Percentiles rank a stretch among this genome's conserved stretches.
These are phyloP conservation scores for Fusarium ramigenum DNA, from an alignment of 2,329 filamentous ascomycete species.

Conservation along the genomic window DNA sequence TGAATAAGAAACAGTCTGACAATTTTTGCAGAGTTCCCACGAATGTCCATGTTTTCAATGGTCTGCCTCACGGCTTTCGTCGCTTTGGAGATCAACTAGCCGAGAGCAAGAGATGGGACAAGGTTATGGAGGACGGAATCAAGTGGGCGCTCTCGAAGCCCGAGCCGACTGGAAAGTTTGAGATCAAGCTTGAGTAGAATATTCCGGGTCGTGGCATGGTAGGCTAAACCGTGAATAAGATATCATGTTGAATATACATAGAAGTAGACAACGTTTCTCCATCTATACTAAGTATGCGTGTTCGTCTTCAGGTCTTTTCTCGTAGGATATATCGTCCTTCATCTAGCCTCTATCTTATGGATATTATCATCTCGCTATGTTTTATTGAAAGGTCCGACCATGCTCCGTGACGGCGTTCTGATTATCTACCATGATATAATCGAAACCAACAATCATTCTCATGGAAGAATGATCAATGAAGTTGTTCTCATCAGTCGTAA, in stretches of 20 bases:
- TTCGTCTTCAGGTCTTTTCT: background rate
- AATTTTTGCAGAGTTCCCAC: conserved; percentile 54
- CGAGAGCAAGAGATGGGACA: conserved; percentile 54
- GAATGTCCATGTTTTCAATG: conserved; percentile 58
- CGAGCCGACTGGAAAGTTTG: conserved; percentile 42
- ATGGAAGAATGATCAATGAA: conserved; percentile 7
- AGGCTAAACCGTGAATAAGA: accelerated
- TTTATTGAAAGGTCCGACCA: background rate
- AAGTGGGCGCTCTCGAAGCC: conserved; percentile 52
- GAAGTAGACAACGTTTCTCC: background rate
- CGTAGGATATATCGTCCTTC: background rate
- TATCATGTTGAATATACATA: background rate
- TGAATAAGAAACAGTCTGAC: background rate
- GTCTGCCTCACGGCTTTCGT: conserved; percentile 62
- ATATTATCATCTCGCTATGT: too few species aligned
- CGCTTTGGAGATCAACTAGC: conserved; percentile 50
- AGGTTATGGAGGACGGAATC: conserved; percentile 55
- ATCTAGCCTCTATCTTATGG: too few species aligned
- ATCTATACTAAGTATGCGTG: accelerated
- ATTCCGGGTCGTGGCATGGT: accelerated
- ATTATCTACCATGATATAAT: conserved; percentile 12
- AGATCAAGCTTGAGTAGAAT: conserved; percentile 10
- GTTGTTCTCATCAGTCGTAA: background rate
- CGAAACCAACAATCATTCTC: conserved; percentile 3
- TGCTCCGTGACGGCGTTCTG: conserved; percentile 6